Base-by-base conservation (phyloP, 306 rosid species). In the Lathyrus tuberosus region DNA sequence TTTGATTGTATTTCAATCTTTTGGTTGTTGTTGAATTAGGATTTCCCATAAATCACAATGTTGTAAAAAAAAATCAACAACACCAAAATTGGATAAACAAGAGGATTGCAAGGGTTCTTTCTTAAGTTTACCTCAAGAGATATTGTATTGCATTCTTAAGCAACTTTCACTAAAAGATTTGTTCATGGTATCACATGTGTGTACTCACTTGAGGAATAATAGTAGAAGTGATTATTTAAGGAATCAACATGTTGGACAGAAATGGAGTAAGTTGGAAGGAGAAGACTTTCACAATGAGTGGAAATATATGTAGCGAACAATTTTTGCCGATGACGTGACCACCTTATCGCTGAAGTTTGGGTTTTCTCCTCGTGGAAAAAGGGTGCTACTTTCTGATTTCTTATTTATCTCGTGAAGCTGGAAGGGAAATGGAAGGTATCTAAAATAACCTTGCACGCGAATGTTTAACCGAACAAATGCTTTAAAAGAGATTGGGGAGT, bases 251-350 rank as follows among this genome's bases (percentile, higher is more conserved):
- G 6, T 77, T 2, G 9, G 63, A 5, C 33, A 20, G 0, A 77
- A 63, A 64, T 77, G 81, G 81, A 42, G 81, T 33, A 43, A 10
- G 16, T 1, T 77, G 0, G 12, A 70, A 59, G 85, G 92, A 24
- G 62, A 67, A 62, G 72, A 75, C 58, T 88, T 88, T 77, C 8
- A 52, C 42, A 49, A 58, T 31, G 81, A 77, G 72, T 77, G 81
- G 76, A 53, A 70, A 28, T n/a, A n/a, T n/a, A n/a, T n/a, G n/a
- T n/a, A n/a, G n/a, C n/a, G n/a, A n/a, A n/a, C n/a, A n/a, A n/a
- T n/a, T n/a, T n/a, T n/a, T n/a, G n/a, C n/a, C n/a, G n/a, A n/a
- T n/a, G n/a, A n/a, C n/a, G n/a, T n/a, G n/a, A n/a, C n/a, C n/a
- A n/a, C n/a, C n/a, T n/a, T n/a, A n/a, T n/a, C n/a, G n/a, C n/a